phyloP scores from a whole-genome alignment of 495 filamentous ascomycete species.

The Hypoxylon fuscum region DNA sequence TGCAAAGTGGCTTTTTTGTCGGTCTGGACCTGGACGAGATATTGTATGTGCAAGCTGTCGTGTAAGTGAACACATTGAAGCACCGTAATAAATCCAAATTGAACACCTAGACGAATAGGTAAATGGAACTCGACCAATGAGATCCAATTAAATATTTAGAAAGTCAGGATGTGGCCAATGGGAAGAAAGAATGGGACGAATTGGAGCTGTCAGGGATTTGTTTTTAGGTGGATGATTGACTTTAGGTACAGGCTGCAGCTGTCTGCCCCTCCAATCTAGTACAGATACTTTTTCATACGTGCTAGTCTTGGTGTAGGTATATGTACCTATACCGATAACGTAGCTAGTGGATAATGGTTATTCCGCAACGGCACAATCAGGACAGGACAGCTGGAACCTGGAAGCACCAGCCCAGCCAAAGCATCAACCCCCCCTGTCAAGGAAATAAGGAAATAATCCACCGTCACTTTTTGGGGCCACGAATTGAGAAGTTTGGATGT shows the following conservation, averaged over 20 bases:
- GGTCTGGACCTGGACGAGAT: constrained; percentile 17
- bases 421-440: constrained; percentile 4
- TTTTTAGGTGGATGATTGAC: neutral
- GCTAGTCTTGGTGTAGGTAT: neutral
- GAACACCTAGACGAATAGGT: constrained; percentile 42
- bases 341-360: constrained; percentile 26
- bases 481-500: constrained; percentile 31
- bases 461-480: constrained; percentile 42
- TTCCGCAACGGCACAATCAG: constrained; percentile 34
- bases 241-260: neutral
- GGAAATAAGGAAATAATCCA: constrained; percentile 33
- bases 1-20: constrained; percentile 41
- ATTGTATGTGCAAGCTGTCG: constrained; percentile 14
- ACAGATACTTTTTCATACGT: neutral
- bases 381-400: constrained; percentile 38
- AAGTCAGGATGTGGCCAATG: constrained; percentile 3
- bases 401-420: constrained; percentile 12
- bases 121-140: constrained; percentile 23
- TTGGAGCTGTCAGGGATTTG: constrained; percentile 27
- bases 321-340: neutral
- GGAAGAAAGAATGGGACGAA: constrained; percentile 1
- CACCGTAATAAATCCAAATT: constrained; percentile 23
- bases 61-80: constrained; percentile 23
- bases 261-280: constrained; percentile 29
- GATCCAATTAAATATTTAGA: constrained; percentile 7